These are phyloP conservation scores for Erodium chrysanthum DNA, from an alignment of 441 rosid genomes.

Conservation along the genomic window DNA sequence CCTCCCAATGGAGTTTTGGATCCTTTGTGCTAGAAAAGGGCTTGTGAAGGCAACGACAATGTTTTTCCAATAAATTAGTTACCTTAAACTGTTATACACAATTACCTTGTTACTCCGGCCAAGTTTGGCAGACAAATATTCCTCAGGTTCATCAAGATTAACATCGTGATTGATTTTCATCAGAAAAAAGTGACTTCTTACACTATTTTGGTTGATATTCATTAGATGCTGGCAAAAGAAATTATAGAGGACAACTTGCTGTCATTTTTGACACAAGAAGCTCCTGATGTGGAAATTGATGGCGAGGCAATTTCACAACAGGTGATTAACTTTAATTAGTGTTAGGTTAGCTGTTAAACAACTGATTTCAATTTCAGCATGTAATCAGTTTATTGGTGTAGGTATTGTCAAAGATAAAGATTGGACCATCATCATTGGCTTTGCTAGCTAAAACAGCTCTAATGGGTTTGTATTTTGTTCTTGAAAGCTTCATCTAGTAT, in stretches of 20 bases:
- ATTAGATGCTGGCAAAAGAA: slow-evolving; percentile 86
- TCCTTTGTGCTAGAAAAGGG: too few species aligned
- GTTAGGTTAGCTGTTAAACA: slow-evolving; percentile 10
- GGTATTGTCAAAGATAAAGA: slow-evolving; percentile 72
- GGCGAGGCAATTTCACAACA: slow-evolving; percentile 39
- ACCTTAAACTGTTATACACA: not conserved
- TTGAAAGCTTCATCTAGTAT: slow-evolving; percentile 14
- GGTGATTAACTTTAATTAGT: slow-evolving; percentile 31
- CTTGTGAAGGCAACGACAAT: too few species aligned
- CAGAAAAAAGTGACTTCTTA: slow-evolving; percentile 11
- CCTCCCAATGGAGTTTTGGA: too few species aligned
- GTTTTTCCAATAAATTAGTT: too few species aligned
- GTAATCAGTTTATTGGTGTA: slow-evolving; percentile 24
- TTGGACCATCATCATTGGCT: slow-evolving; percentile 76
- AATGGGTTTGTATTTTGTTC: slow-evolving; percentile 52
- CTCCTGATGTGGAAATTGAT: slow-evolving; percentile 39
- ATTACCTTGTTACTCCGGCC: not conserved
- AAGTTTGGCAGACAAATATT: not conserved
- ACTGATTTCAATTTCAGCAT: slow-evolving; percentile 16
- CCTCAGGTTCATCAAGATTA: not conserved
- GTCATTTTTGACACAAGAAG: slow-evolving; percentile 59
- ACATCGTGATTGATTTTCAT: slow-evolving; percentile 9
- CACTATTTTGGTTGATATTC: slow-evolving; percentile 19
- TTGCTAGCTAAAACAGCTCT: slow-evolving; percentile 70
- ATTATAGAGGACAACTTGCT: slow-evolving; percentile 77